Evolutionary conservation across 805 yeast species (phyloP).

Genomic region (Starmerella floricola): DNA sequence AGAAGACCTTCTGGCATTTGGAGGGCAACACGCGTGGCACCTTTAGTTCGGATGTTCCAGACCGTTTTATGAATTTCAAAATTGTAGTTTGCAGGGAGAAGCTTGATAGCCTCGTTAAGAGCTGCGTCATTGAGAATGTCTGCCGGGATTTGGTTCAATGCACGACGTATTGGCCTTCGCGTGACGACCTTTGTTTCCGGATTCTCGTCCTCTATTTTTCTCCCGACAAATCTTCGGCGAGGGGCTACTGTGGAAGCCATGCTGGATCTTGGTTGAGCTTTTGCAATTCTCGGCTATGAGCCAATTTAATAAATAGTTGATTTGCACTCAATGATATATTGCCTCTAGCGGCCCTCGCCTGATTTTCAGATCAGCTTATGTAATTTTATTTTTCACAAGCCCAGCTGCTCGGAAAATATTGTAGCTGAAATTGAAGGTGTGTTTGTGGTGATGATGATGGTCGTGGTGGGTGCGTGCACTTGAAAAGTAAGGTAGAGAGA

Average conservation of each 20-base stretch:
- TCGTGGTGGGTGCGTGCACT: no score
- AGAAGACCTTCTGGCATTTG: constrained; percentile 97
- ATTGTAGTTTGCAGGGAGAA: constrained; percentile 83
- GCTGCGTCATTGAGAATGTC: constrained; percentile 72
- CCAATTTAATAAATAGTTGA: no score
- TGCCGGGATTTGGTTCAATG: constrained; percentile 76
- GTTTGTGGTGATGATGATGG: no score
- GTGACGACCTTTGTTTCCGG: constrained; percentile 19
- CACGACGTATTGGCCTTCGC: constrained; percentile 27
- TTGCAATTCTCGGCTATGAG: no score
- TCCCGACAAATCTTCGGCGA: constrained; percentile 52
- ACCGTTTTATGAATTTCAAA: constrained; percentile 93
- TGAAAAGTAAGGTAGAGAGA: no score
- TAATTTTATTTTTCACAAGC: neutral
- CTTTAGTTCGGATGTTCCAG: constrained; percentile 71
- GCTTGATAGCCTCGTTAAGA: constrained; percentile 66
- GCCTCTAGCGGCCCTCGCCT: no score
- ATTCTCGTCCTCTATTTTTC: constrained; percentile 26
- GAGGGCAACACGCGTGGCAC: constrained; percentile 73
- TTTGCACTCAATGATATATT: no score
- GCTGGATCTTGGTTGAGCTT: neutral
- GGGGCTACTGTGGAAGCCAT: constrained; percentile 6
- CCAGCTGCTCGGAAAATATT: neutral
- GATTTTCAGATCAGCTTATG: no score
- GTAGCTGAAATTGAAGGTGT: neutral